These are phyloP conservation scores for Hypoxylon fragiforme DNA, from an alignment of 495 filamentous ascomycete species.

Conservation along the genomic window DNA sequence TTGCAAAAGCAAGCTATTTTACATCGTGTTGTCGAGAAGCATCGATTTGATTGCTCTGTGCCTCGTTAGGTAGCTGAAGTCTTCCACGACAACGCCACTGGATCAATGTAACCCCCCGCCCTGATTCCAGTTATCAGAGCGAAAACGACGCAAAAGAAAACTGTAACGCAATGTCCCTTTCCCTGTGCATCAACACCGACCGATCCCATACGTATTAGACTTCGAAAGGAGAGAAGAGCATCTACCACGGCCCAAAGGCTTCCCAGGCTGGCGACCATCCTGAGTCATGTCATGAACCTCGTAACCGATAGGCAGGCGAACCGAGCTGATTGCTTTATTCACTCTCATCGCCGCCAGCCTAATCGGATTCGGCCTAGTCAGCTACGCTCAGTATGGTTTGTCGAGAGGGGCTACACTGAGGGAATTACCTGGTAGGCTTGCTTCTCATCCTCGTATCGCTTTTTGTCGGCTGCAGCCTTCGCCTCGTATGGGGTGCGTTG, in stretches of 20 bases:
- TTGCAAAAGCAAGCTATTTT: slow-evolving; percentile 36
- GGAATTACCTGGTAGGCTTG: slow-evolving; percentile 79
- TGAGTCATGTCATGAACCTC: slow-evolving; percentile 35
- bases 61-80: slow-evolving; percentile 15
- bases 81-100: slow-evolving; percentile 29
- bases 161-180: slow-evolving; percentile 39
- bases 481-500: slow-evolving; percentile 91
- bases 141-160: slow-evolving; percentile 34
- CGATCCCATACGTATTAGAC: slow-evolving; percentile 41
- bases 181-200: slow-evolving; percentile 42
- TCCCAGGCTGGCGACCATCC: slow-evolving; percentile 30
- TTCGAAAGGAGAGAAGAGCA: slow-evolving; percentile 37
- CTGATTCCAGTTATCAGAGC: slow-evolving; percentile 22
- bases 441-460: slow-evolving; percentile 98
- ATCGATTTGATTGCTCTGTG: slow-evolving; percentile 16
- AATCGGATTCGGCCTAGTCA: slow-evolving; percentile 48
- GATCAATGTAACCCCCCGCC: slow-evolving; percentile 21
- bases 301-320: slow-evolving; percentile 23
- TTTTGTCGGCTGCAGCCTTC: slow-evolving; percentile 95
- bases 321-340: slow-evolving; percentile 26
- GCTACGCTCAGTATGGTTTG: slow-evolving; percentile 30
- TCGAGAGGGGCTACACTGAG: slow-evolving; percentile 11
- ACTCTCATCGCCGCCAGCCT: slow-evolving; percentile 48
- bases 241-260: slow-evolving; percentile 31
- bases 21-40: slow-evolving; percentile 35